phyloP scores from a whole-genome alignment of 495 filamentous ascomycete species.

The Neurospora sp. region DNA sequence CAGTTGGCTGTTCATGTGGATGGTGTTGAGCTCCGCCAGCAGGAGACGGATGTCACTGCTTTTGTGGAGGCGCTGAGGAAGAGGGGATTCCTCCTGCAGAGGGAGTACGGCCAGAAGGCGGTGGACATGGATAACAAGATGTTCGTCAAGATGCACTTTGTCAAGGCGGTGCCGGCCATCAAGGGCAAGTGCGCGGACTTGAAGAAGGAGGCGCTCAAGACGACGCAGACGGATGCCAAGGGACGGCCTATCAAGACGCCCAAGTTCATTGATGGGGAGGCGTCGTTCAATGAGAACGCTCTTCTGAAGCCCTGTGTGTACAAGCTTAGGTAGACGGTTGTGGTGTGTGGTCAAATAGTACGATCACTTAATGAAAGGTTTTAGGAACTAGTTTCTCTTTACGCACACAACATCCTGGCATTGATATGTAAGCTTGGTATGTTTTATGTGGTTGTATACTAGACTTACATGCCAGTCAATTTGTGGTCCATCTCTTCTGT shows the following conservation, averaged over 20 bases:
- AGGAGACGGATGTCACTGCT: slow-evolving; percentile 76
- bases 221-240: slow-evolving; percentile 3
- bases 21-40: slow-evolving; percentile 35
- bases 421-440: not conserved
- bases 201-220: not conserved
- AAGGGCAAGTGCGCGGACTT: slow-evolving; percentile 55
- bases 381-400: not conserved
- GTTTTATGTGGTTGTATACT: not conserved
- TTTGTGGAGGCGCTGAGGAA: slow-evolving; percentile 74
- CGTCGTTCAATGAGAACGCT: slow-evolving; percentile 44
- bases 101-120: slow-evolving; percentile 38
- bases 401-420: not conserved
- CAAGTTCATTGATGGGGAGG: slow-evolving; percentile 48
- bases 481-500: not conserved
- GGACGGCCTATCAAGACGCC: slow-evolving; percentile 36
- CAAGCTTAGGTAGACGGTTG: slow-evolving; percentile 57
- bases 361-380: not conserved
- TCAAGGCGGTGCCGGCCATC: slow-evolving; percentile 60
- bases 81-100: slow-evolving; percentile 68
- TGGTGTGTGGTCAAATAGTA: not conserved
- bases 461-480: too few species aligned
- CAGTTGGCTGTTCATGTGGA: slow-evolving; percentile 45
- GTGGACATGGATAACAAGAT: slow-evolving; percentile 87
- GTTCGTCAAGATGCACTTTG: slow-evolving; percentile 94
- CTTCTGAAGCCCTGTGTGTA: slow-evolving; percentile 96